Evolutionary conservation across 2,329 filamentous ascomycete genomes (phyloP), one percentile per base, ranked within the genome.

Genomic region (Apiospora arundinis): DNA sequence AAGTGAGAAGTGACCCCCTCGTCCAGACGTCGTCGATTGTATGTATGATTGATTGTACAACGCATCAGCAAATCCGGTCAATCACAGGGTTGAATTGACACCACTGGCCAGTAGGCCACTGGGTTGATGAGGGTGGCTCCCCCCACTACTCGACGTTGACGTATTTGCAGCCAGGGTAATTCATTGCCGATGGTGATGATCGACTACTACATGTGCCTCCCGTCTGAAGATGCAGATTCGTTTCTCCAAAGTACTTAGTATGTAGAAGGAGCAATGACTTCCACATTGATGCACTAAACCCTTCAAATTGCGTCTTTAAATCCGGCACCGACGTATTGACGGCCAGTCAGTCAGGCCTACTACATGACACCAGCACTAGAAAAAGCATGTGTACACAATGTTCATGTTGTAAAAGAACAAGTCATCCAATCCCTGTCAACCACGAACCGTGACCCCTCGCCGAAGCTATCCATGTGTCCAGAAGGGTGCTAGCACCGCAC

Each of bases 21-120:
- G 69, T n/a, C 32, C 32, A 32, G 32, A 32, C 32, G 32, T 32
- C 32, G 32, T 32, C 32, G 6, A 32, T 32, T 49, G 52, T 71
- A 69, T 49, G 52, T 71, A 69, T n/a, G n/a, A n/a, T n/a, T 46
- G 67, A 40, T 48, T 49, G 52, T 71, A 69, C 52, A 70, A 66
- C 56, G 60, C 42, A 69, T 60, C 37, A 71, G 48, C 21, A 21
- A 52, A 56, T 49, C 46, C 25, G 63, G 45, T 67, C 44, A 67
- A 67, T 70, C 63, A 70, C 63, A 49, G 37, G 21, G 32, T 68
- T 23, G 37, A 69, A 69, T 69, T 69, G 45, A 44, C 46, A n/a
- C 14, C 5, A 67, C 42, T 28, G 40, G 65, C n/a, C n/a, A n/a
- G n/a, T n/a, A n/a, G n/a, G n/a, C n/a, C n/a, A n/a, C n/a, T n/a